Evolutionary conservation across 306 rosid genomes (phyloP).

Genomic region (Trifolium fragiferum): DNA sequence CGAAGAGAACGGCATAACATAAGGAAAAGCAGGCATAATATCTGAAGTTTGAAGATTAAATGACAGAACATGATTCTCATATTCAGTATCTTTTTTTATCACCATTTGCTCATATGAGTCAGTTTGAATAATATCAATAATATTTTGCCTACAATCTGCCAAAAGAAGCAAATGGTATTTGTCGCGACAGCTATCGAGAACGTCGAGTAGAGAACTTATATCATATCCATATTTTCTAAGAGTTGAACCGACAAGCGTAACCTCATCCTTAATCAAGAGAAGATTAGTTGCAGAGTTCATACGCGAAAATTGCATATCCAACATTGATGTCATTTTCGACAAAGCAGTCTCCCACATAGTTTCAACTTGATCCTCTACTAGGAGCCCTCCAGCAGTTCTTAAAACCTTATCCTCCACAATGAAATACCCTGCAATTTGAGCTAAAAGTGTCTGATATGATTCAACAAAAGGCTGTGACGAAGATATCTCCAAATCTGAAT

Average conservation of each 20-base stretch:
- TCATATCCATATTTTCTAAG: conserved; percentile 87
- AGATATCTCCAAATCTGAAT: conserved; percentile 83
- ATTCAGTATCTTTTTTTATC: conserved; percentile 78
- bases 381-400: conserved; percentile 76
- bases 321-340: conserved; percentile 64
- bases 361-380: conserved; percentile 72
- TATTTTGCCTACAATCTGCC: conserved; percentile 67
- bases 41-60: conserved; percentile 79
- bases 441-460: conserved; percentile 74
- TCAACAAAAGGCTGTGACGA: conserved; percentile 81
- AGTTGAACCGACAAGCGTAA: conserved; percentile 77
- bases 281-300: conserved; percentile 80
- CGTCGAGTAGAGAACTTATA: conserved; percentile 71
- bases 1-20: conserved; percentile 84
- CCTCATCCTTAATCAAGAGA: conserved; percentile 92
- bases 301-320: conserved; percentile 73
- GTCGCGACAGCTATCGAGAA: conserved; percentile 61
- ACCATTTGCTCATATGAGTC: conserved; percentile 92
- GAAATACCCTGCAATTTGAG: conserved; percentile 91
- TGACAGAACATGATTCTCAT: conserved; percentile 68
- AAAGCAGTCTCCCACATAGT: conserved; percentile 88
- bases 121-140: conserved; percentile 53
- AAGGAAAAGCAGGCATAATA: conserved; percentile 91
- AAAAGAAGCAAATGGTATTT: conserved; percentile 82
- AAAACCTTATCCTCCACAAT: conserved; percentile 89